phyloP scores from a whole-genome alignment of 1,284 basidiomycete species.

The Pholiota adiposa region DNA sequence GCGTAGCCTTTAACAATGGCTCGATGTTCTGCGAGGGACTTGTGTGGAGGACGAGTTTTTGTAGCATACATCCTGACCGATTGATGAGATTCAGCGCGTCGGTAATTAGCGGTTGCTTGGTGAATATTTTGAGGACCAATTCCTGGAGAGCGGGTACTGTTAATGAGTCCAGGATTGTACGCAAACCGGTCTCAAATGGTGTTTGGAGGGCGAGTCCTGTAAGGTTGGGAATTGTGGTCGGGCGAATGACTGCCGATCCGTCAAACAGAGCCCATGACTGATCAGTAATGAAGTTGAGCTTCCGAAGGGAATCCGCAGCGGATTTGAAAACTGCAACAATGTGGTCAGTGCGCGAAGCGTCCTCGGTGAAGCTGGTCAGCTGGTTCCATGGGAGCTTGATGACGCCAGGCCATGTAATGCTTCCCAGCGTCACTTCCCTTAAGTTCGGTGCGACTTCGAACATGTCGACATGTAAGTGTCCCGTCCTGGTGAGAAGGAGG shows the following conservation, averaged over 20 bases:
- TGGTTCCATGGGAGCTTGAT: slow-evolving; percentile 20
- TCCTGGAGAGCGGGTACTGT: slow-evolving; percentile 15
- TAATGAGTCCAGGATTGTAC: slow-evolving; percentile 6
- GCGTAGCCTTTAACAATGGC: slow-evolving; percentile 2
- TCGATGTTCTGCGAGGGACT: slow-evolving; percentile 1
- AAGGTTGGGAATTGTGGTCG: slow-evolving; percentile 7
- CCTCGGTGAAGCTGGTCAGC: slow-evolving; percentile 16
- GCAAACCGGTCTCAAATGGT: neutral
- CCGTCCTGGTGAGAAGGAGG: slow-evolving; percentile 9
- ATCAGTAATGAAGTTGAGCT: slow-evolving; percentile 11
- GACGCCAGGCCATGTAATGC: slow-evolving; percentile 8
- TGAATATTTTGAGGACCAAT: slow-evolving; percentile 6
- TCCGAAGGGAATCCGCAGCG: slow-evolving; percentile 3
- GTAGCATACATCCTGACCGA: slow-evolving; percentile 11
- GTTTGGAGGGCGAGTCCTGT: slow-evolving; percentile 14
- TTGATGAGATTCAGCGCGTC: slow-evolving; percentile 7
- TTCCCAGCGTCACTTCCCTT: slow-evolving; percentile 12
- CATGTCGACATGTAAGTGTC: slow-evolving; percentile 12
- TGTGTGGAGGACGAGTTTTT: slow-evolving; percentile 12
- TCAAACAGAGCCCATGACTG: slow-evolving; percentile 3
- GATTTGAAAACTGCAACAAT: slow-evolving; percentile 5
- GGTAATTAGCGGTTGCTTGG: neutral
- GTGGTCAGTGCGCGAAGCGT: slow-evolving; percentile 10
- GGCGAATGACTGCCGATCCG: neutral
- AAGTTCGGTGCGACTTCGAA: slow-evolving; percentile 18